Conservation (phyloP, 163 green algal genomes). For the Scenedesmus sp. region DNA sequence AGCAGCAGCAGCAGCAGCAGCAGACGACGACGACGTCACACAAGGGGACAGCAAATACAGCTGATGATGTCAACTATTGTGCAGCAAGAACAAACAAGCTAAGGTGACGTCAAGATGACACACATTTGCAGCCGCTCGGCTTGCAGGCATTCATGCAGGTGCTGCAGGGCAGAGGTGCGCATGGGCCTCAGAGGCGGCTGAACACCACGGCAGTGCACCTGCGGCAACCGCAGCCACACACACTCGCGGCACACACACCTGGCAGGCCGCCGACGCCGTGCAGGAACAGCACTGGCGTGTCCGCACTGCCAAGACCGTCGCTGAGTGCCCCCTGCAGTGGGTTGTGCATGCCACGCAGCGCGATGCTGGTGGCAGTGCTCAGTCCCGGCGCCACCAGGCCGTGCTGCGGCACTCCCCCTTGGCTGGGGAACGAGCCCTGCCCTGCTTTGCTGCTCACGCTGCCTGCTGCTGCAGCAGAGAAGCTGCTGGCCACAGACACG, state of each 20-base stretch:
- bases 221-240: not conserved
- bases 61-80: not conserved
- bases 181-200: not conserved
- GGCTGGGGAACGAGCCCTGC: not conserved
- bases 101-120: not conserved
- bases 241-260: not conserved
- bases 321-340: constrained; percentile 51
- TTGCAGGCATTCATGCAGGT: not conserved
- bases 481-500: constrained; percentile 14
- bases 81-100: no score
- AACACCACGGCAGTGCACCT: not conserved
- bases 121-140: not conserved
- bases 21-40: no score
- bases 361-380: constrained; percentile 35
- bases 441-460: constrained; percentile 11
- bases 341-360: constrained; percentile 29
- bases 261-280: constrained; percentile 66
- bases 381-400: constrained; percentile 2
- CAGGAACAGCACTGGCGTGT: constrained; percentile 67
- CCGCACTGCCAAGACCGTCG: constrained; percentile 40
- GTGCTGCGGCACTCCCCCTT: not conserved
- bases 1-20: not conserved
- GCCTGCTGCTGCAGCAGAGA: constrained; percentile 10
- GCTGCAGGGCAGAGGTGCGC: not conserved
- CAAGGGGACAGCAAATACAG: no score